phyloP scores from a whole-genome alignment of 129 eudicot species.

The Sambucus nigra region DNA sequence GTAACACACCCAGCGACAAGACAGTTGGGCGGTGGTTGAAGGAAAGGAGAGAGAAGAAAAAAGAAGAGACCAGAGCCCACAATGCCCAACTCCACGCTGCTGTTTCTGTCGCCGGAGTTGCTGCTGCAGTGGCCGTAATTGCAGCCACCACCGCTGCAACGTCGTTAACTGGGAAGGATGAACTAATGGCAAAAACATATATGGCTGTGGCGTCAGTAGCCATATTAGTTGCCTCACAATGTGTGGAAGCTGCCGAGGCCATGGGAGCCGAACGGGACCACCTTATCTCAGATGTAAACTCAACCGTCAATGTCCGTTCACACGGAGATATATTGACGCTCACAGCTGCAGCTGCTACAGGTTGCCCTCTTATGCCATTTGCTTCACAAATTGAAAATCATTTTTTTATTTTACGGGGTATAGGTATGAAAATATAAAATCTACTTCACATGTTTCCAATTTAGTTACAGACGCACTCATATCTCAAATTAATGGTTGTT shows the following conservation, averaged over 20 bases:
- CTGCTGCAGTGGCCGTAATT: constrained; percentile 89
- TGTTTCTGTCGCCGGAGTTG: constrained; percentile 88
- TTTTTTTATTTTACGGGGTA: too few relatives aligned
- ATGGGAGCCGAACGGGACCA: constrained; percentile 97
- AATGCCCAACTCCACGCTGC: constrained; percentile 95
- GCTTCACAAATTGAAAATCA: background rate
- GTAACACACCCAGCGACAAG: constrained; percentile 70
- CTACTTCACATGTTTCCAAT: too few relatives aligned
- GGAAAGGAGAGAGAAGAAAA: constrained; percentile 86
- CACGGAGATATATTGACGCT: constrained; percentile 91
- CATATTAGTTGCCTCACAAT: constrained; percentile 84
- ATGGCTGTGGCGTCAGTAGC: constrained; percentile 99
- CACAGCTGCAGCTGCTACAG: constrained; percentile 98
- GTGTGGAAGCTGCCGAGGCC: constrained; percentile 93
- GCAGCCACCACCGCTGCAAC: constrained; percentile 94
- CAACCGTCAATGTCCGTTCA: constrained; percentile 84
- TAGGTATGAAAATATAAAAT: too few relatives aligned
- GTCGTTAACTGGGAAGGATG: constrained; percentile 63
- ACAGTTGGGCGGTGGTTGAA: constrained; percentile 94
- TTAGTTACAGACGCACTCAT: too few relatives aligned
- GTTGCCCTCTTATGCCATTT: constrained; percentile 10
- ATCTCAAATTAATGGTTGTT: too few relatives aligned
- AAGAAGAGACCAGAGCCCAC: constrained; percentile 84
- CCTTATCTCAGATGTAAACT: constrained; percentile 74
- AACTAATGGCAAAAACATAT: constrained; percentile 80